Evolutionary conservation across 1,284 basidiomycete genomes (phyloP).

Genomic region (Ganoderma boninense): DNA sequence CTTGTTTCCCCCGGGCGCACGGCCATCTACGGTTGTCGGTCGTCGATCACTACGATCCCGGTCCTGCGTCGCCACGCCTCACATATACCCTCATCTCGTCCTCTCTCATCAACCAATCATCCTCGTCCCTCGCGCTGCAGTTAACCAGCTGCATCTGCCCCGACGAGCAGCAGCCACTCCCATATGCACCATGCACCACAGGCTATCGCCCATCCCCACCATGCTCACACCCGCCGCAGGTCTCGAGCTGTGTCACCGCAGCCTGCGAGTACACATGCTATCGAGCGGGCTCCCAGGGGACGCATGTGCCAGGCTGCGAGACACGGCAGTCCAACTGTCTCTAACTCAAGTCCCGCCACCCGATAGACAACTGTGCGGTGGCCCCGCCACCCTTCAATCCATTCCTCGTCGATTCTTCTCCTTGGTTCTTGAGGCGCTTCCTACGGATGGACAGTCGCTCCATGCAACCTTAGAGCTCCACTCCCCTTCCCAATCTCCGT

Average conservation of each 20-base stretch:
- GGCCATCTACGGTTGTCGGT: conserved; percentile 22
- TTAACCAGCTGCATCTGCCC: background rate
- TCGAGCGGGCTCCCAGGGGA: background rate
- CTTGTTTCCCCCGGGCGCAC: conserved; percentile 25
- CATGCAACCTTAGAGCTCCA: conserved; percentile 10
- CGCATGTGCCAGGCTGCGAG: conserved; percentile 5
- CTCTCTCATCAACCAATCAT: conserved; percentile 10
- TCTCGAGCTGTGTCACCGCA: background rate
- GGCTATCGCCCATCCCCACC: conserved; percentile 6
- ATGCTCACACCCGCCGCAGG: conserved; percentile 2
- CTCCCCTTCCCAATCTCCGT: background rate
- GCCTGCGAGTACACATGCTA: background rate
- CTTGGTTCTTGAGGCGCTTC: conserved; percentile 4
- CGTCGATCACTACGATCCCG: conserved; percentile 32
- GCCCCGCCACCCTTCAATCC: background rate
- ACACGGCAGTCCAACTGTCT: conserved; percentile 8
- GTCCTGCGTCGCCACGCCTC: conserved; percentile 24
- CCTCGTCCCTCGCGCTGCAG: conserved; percentile 13
- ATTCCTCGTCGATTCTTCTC: background rate
- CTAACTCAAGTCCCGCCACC: background rate
- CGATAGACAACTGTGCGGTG: background rate
- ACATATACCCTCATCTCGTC: conserved; percentile 9
- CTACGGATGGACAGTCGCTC: conserved; percentile 8
- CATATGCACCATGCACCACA: conserved; percentile 1
- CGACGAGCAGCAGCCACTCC: conserved; percentile 6